phyloP scores from a whole-genome alignment of 2,329 filamentous ascomycete species.

The Aureobasidium vineae region DNA sequence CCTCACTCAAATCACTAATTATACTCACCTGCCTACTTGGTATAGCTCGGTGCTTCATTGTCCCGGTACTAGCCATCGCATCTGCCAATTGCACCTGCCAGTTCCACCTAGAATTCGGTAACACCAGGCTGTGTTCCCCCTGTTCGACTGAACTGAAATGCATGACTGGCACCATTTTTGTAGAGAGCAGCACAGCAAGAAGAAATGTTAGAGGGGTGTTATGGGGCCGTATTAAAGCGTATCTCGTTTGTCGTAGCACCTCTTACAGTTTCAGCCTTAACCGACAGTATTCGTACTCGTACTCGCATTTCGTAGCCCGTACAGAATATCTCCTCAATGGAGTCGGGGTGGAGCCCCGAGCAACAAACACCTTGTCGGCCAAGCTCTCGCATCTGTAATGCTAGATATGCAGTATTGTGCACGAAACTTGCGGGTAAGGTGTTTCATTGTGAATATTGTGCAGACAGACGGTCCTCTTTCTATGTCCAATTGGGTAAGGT shows the following conservation, averaged over 20 bases:
- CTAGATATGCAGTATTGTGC: neutral
- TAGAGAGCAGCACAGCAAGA: neutral
- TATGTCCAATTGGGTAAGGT: neutral
- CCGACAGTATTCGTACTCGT: neutral
- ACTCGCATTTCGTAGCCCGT: slow-evolving; percentile 3
- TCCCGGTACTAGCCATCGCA: neutral
- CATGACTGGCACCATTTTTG: neutral
- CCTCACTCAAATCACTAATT: neutral
- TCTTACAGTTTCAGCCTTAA: neutral
- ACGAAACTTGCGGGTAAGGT: no score
- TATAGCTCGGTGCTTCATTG: neutral
- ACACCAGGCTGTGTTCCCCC: neutral
- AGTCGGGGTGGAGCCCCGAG: neutral
- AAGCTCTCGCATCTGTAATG: neutral
- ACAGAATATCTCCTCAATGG: neutral
- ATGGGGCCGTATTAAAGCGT: neutral
- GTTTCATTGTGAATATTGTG: neutral
- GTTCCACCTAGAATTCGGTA: neutral
- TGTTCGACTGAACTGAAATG: neutral
- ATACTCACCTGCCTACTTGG: slow-evolving; percentile 7
- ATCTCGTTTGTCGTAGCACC: neutral
- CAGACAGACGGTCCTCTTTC: neutral
- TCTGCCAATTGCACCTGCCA: neutral
- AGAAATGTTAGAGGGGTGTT: neutral
- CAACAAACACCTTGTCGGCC: neutral